phyloP scores from a whole-genome alignment of 176 grass and related monocot genomes.

The Eragrostis nindensis region DNA sequence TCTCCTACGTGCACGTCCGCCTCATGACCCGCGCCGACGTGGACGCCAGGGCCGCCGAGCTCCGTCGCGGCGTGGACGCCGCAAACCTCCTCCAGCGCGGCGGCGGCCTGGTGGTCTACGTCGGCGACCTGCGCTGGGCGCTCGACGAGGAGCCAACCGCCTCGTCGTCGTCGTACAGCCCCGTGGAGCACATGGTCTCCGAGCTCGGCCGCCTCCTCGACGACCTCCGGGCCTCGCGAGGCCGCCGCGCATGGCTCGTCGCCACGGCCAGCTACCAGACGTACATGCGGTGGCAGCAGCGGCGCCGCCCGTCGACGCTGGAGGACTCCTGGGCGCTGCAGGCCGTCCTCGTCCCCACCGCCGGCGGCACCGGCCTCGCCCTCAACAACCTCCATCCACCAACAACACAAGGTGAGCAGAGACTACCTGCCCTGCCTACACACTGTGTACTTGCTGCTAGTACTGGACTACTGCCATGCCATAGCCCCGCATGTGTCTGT shows the following conservation, averaged over 20 bases:
- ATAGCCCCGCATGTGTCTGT: background rate
- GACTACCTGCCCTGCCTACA: background rate
- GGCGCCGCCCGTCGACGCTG: conserved; percentile 37
- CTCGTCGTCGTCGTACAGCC: conserved; percentile 47
- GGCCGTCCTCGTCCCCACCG: conserved; percentile 72
- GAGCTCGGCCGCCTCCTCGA: conserved; percentile 66
- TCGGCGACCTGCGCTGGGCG: conserved; percentile 82
- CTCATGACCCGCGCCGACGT: conserved; percentile 69
- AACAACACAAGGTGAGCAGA: conserved; percentile 59
- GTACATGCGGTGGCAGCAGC: conserved; percentile 81
- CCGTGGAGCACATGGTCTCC: conserved; percentile 66
- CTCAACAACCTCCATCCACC: conserved; percentile 53
- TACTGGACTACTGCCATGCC: background rate
- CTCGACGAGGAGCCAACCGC: conserved; percentile 50
- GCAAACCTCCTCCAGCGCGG: conserved; percentile 19
- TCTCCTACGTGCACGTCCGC: conserved; percentile 82
- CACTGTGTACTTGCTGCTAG: background rate
- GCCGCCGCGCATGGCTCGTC: conserved; percentile 58
- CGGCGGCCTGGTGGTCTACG: conserved; percentile 63
- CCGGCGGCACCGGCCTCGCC: conserved; percentile 47
- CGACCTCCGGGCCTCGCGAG: conserved; percentile 36
- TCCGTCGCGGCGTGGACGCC: conserved; percentile 64
- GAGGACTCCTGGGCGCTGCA: conserved; percentile 73
- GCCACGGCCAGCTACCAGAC: conserved; percentile 82
- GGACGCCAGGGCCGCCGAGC: conserved; percentile 59